Evolutionary conservation across 768 basidiomycete genomes (phyloP), one percentile per base, ranked within the genome.

Genomic region (Favolaschia claudopus): DNA sequence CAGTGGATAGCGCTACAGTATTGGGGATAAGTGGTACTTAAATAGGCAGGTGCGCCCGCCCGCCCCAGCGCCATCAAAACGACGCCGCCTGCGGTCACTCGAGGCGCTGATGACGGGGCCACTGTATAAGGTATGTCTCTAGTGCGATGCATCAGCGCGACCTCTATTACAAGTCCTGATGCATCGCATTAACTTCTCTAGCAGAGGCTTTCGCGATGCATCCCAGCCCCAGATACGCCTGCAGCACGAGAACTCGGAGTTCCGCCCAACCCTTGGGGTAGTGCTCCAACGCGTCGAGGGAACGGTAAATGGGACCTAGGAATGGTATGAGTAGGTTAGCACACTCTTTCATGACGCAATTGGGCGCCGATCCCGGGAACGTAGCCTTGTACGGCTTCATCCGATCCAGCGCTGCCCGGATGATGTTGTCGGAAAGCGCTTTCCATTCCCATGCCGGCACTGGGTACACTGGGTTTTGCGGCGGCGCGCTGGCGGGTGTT

Each of bases 371-470:
- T n/a, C 65, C 66, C 0, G 61, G 60, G 0, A 74, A 72, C 0
- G 68, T 63, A 0, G 76, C 78, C 54, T 79, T 80, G 70, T 72
- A 72, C 0, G 74, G 69, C 5, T 72, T 67, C 1, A 81, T 73
- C 8, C 54, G 44, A 0, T 29, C 15, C 0, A 78, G 70, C 0
- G 70, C 68, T 0, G 45, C 14, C 4, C 39, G n/a, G 6, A 82
- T 63, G 25, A 77, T 69, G 0, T 57, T 47, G 25, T 70, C 55
- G 0, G 71, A 69, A 17, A 79, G 68, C 0, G 59, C 46, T 0
- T 19, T 12, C 24, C 64, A 70, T 1, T 57, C 3, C 19, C 59
- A 70, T 0, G 59, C 55, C 9, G 72, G 72, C 2, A 39, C 46
- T 9, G 72, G 74, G 60, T 77, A 78, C 2, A 57, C 36, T 7